phyloP scores from a whole-genome alignment of 176 grass and related monocot genomes.

The Bromus sterilis region DNA sequence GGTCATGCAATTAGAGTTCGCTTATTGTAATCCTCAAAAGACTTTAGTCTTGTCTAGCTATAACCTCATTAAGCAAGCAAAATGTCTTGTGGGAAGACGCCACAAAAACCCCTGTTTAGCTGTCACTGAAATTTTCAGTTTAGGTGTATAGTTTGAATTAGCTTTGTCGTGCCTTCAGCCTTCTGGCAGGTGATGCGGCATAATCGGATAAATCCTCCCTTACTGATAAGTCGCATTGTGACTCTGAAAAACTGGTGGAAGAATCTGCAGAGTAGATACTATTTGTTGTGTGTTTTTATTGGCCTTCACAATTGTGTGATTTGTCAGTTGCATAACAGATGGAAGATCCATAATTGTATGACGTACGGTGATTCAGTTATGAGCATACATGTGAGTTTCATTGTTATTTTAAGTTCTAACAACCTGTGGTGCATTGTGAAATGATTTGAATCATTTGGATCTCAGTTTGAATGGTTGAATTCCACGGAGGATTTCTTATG shows the following conservation, averaged over 20 bases:
- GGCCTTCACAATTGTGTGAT: constrained; percentile 25
- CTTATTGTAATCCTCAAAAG: constrained; percentile 42
- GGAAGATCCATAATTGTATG: constrained; percentile 34
- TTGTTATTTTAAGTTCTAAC: background rate
- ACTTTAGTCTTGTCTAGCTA: constrained; percentile 56
- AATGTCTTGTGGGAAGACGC: constrained; percentile 36
- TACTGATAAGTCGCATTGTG: constrained; percentile 32
- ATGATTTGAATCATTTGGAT: background rate
- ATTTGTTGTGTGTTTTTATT: constrained; percentile 33
- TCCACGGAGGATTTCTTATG: background rate
- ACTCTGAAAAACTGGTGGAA: constrained; percentile 34
- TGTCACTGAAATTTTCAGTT: constrained; percentile 46
- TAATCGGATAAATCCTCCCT: constrained; percentile 41
- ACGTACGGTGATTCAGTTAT: constrained; percentile 19
- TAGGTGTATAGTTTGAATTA: constrained; percentile 73
- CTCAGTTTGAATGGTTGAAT: background rate
- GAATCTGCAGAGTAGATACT: constrained; percentile 23
- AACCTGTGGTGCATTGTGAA: background rate
- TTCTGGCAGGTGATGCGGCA: constrained; percentile 24
- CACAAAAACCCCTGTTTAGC: constrained; percentile 22
- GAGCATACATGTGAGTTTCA: background rate
- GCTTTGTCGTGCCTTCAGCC: constrained; percentile 17
- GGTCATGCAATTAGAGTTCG: constrained; percentile 26
- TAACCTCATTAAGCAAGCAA: constrained; percentile 46
- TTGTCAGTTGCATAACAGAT: constrained; percentile 44